Evolutionary conservation across 805 yeast species (phyloP).

Genomic region (Zygosaccharomyces rouxii): DNA sequence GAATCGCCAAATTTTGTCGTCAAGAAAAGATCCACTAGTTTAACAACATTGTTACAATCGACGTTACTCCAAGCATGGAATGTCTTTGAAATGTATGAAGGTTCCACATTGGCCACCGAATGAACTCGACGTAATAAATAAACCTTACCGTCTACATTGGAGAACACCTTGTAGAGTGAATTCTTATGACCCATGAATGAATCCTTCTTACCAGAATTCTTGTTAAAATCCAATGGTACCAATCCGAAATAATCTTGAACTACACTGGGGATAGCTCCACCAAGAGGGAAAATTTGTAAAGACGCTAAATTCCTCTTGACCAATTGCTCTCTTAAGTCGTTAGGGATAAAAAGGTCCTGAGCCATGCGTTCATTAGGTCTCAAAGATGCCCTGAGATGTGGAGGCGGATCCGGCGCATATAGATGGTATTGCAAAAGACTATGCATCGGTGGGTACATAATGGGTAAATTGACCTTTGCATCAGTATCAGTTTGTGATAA

Average conservation of each 20-base stretch:
- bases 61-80: conserved; percentile 66
- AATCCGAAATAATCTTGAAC: conserved; percentile 82
- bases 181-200: conserved; percentile 50
- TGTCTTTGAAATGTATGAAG: conserved; percentile 49
- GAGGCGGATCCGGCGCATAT: conserved; percentile 87
- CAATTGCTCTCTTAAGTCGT: conserved; percentile 64
- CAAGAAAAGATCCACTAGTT: conserved; percentile 76
- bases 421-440: conserved; percentile 67
- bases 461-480: conserved; percentile 26
- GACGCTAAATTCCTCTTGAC: conserved; percentile 77
- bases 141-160: conserved; percentile 70
- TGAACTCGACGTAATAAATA: conserved; percentile 76
- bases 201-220: conserved; percentile 34
- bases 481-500: conserved; percentile 4
- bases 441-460: conserved; percentile 38
- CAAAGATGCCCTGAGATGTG: conserved; percentile 55
- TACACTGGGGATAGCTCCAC: conserved; percentile 56
- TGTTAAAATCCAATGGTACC: conserved; percentile 64
- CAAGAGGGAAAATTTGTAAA: conserved; percentile 50
- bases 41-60: conserved; percentile 50
- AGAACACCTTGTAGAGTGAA: conserved; percentile 72
- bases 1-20: conserved; percentile 79
- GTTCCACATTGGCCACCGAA: conserved; percentile 49
- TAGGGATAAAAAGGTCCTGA: conserved; percentile 66
- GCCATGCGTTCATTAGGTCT: conserved; percentile 69